phyloP scores from a whole-genome alignment of 1,284 basidiomycete species.

The Wolfiporia cocos region DNA sequence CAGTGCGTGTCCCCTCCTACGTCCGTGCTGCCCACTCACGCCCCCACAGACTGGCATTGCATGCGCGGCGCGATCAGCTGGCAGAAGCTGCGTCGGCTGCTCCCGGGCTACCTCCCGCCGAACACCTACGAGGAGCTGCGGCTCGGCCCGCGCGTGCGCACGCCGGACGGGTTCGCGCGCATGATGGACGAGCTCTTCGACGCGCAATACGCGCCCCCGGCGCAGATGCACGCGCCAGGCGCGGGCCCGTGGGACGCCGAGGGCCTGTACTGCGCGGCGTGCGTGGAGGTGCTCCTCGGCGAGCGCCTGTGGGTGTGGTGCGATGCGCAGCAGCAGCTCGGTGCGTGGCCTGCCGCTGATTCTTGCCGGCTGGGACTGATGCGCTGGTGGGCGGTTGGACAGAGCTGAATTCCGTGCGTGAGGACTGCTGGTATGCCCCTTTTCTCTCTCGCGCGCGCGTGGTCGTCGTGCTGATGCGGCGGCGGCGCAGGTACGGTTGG shows the following conservation, averaged over 20 bases:
- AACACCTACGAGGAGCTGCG: constrained; percentile 11
- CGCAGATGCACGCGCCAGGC: neutral
- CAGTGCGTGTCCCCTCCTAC: constrained; percentile 12
- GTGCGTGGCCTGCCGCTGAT: too few relatives aligned
- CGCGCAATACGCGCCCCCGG: too few relatives aligned
- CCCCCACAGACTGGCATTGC: constrained; percentile 17
- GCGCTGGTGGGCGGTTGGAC: too few relatives aligned
- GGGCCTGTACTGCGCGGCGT: neutral
- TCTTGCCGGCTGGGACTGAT: too few relatives aligned
- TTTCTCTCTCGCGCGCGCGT: neutral
- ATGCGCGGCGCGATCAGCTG: constrained; percentile 12
- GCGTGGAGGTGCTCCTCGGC: neutral
- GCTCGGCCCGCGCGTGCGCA: neutral
- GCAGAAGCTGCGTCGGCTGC: neutral
- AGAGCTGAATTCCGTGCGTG: neutral
- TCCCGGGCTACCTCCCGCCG: constrained; percentile 15
- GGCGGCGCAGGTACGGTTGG: constrained; percentile 6
- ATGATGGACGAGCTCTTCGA: constrained; percentile 16
- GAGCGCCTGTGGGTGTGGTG: neutral
- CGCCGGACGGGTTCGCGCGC: too few relatives aligned
- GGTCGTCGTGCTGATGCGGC: constrained; percentile 5
- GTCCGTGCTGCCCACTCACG: too few relatives aligned
- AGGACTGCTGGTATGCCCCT: neutral
- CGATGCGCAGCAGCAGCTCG: neutral
- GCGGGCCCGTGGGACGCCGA: neutral